phyloP scores from a whole-genome alignment of 106 monocot species.

The Iris macrosiphon region DNA sequence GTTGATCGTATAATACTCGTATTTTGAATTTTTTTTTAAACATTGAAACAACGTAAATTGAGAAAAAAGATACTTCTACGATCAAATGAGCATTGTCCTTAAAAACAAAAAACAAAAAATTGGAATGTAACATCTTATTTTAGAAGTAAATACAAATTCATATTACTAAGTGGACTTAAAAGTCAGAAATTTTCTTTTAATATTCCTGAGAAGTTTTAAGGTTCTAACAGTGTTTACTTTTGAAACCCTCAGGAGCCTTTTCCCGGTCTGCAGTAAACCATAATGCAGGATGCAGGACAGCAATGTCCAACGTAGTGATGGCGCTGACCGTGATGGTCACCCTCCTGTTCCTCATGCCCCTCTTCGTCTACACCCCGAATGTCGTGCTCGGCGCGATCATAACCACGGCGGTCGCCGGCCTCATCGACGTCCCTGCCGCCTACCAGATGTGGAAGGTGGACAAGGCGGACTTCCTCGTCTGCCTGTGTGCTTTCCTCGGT shows the following conservation, averaged over 20 bases:
- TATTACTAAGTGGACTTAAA: no score
- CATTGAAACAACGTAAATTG: no score
- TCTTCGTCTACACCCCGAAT: slow-evolving; percentile 85
- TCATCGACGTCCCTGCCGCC: slow-evolving; percentile 64
- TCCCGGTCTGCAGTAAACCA: slow-evolving; percentile 91
- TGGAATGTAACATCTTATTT: no score
- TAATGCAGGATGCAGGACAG: slow-evolving; percentile 91
- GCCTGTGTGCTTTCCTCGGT: slow-evolving; percentile 62
- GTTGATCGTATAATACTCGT: no score
- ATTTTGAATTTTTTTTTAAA: no score
- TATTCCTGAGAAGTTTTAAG: no score
- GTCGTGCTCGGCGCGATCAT: slow-evolving; percentile 84
- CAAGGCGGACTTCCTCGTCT: slow-evolving; percentile 81
- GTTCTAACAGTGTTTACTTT: no score
- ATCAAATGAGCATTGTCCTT: no score
- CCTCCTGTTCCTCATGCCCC: slow-evolving; percentile 85
- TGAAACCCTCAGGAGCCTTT: slow-evolving; percentile 69
- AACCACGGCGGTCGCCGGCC: slow-evolving; percentile 72
- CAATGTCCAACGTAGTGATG: slow-evolving; percentile 89
- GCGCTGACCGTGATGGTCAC: slow-evolving; percentile 80
- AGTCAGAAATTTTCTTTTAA: no score
- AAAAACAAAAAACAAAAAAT: no score
- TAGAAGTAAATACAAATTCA: no score
- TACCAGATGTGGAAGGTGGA: slow-evolving; percentile 82
- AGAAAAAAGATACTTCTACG: no score